These are phyloP conservation scores for Huntiella savannae DNA, from an alignment of 2,329 filamentous ascomycete species.

Conservation along the genomic window DNA sequence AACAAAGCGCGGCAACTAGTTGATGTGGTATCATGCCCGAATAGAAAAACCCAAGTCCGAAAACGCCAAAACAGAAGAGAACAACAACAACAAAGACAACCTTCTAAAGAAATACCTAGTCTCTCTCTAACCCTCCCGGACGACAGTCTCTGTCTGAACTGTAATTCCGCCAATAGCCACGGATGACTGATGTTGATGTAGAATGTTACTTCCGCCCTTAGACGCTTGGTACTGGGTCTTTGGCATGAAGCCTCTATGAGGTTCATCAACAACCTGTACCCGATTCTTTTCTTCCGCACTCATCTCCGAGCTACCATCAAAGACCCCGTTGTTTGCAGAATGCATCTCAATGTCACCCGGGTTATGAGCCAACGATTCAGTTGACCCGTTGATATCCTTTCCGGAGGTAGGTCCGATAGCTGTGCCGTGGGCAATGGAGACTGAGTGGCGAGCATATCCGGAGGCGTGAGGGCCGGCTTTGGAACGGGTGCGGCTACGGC, in stretches of 20 bases:
- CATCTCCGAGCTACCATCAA: neutral
- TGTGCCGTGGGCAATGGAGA: neutral
- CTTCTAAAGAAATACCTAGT: neutral
- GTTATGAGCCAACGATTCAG: conserved; percentile 2
- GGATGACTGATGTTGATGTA: conserved; percentile 1
- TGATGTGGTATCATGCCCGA: neutral
- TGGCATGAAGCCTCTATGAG: neutral
- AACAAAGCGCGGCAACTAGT: too few relatives aligned
- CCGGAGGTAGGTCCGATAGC: neutral
- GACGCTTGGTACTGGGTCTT: neutral
- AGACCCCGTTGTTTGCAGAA: neutral
- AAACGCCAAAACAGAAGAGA: neutral
- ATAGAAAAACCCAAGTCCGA: conserved; percentile 1
- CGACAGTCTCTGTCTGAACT: conserved; percentile 6
- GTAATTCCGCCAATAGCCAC: conserved; percentile 8
- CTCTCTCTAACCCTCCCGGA: neutral
- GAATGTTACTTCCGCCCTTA: neutral
- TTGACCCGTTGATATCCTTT: conserved; percentile 4
- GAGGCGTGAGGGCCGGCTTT: neutral
- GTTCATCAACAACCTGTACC: neutral
- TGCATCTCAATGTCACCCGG: conserved; percentile 6
- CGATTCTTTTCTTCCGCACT: neutral
- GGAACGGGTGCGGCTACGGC: neutral
- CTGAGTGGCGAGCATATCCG: conserved; percentile 5
- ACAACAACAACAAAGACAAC: neutral